Base-by-base conservation (phyloP, 805 yeast genomes). In the Saccharomycopsis sp. region DNA sequence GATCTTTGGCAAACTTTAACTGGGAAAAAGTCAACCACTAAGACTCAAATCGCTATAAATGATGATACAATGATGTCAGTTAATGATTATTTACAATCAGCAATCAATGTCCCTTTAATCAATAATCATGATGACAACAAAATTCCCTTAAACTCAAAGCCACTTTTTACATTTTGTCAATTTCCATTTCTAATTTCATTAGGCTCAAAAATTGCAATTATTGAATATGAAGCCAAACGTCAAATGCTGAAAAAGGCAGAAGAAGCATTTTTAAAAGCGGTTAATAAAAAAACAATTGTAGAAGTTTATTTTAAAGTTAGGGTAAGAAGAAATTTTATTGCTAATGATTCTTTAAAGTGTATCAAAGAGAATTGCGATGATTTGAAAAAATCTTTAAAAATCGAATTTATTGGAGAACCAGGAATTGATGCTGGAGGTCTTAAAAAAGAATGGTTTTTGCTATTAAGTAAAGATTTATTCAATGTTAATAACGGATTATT, bases 371-470 rank as follows among this genome's bases (percentile, higher is more conserved):
- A 74, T 50, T 67, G 64, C 31, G 56, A 57, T 9, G 84, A 83
- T 52, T 64, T 87, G 43, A 76, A 80, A 51, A 87, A 88, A 53
- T 72, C 85, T 1, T 59, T 89, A 23, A 70, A 75, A 46, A 79
- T 92, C 6, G 88, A 83, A 51, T 89, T 92, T 56, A 62, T 79
- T 3, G 78, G 78, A 44, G 98, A 89, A 54, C 94, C 88, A 0
- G 98, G 97, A 0, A 72, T 89, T 18, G 98, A 89, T 62, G 96
- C 87, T 1, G 97, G 98, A 2, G 98, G 98, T 0, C 66, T 89
- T 44, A 75, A 80, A 51, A 88, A 87, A 53, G 98, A 89, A 53
- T 89, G 98, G 98, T 88, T 92, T 57, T 64, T 76, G 36, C 59
- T 88, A 30, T 62, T 92, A 30, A 76, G 83, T 1, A 72, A 72